Evolutionary conservation across 768 basidiomycete genomes (phyloP).

Genomic region (Mycena chlorophos): DNA sequence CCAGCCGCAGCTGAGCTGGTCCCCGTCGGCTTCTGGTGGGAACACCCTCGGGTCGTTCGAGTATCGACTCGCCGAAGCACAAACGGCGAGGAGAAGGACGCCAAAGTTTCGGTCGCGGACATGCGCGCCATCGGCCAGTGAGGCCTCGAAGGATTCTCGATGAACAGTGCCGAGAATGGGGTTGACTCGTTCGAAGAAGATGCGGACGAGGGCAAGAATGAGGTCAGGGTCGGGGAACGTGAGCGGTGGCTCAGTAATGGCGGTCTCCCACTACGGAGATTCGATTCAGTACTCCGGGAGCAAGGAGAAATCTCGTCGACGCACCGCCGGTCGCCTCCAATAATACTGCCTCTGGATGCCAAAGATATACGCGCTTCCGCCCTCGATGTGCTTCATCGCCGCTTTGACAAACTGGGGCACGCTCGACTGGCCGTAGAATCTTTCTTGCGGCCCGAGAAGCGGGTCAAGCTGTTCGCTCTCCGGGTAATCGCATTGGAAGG

Average conservation of each 20-base stretch:
- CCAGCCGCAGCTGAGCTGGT: constrained; percentile 30
- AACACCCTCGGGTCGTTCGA: constrained; percentile 44
- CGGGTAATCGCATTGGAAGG: not conserved
- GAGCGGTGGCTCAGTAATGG: not conserved
- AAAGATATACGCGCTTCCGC: not conserved
- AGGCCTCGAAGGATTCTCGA: constrained; percentile 45
- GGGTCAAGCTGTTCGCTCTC: not conserved
- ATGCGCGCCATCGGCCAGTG: constrained; percentile 38
- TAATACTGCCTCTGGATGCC: not conserved
- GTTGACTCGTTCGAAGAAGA: constrained; percentile 48
- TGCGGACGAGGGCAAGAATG: constrained; percentile 40
- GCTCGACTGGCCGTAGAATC: not conserved
- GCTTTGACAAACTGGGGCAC: not conserved
- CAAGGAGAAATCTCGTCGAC: not conserved
- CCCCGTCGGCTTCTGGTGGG: constrained; percentile 18
- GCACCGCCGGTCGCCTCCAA: not conserved
- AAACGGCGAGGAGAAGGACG: constrained; percentile 47
- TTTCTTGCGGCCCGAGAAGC: not conserved
- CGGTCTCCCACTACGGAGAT: not conserved
- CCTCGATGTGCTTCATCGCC: not conserved
- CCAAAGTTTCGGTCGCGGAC: constrained; percentile 40
- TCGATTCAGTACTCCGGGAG: not conserved
- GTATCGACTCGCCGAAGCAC: constrained; percentile 47
- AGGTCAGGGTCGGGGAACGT: constrained; percentile 37
- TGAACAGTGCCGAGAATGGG: constrained; percentile 48